phyloP scores from a whole-genome alignment of 768 basidiomycete genomes.

The Coprinopsis cinerea region DNA sequence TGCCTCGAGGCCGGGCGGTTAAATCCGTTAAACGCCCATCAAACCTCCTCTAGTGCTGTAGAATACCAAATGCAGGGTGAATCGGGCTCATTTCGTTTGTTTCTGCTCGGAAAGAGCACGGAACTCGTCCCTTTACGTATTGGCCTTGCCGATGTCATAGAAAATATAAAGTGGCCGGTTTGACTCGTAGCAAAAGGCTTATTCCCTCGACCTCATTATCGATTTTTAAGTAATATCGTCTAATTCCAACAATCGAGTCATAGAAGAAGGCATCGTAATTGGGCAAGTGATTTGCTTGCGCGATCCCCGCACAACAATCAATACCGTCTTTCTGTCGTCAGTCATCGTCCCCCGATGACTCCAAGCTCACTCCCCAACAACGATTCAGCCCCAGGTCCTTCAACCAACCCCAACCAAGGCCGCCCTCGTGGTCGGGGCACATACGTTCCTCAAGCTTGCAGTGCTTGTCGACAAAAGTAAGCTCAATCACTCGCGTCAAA shows the following conservation, averaged over 20 bases:
- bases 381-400: conserved; percentile 1
- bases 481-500: conserved; percentile 10
- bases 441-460: conserved; percentile 33
- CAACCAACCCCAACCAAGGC: background rate
- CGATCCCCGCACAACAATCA: background rate
- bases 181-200: background rate
- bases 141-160: no score
- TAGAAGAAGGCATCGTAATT: background rate
- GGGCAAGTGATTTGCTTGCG: background rate
- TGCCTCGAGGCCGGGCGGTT: no score
- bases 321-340: conserved; percentile 3
- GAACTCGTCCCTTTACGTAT: no score
- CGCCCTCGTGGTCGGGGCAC: conserved; percentile 28
- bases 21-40: no score
- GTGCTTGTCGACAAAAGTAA: conserved; percentile 33
- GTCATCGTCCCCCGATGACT: conserved; percentile 5
- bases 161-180: background rate
- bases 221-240: background rate
- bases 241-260: background rate
- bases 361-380: background rate
- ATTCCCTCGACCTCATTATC: background rate
- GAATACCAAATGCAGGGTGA: no score
- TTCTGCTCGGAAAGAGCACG: no score
- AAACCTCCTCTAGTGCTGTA: no score
- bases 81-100: no score